Evolutionary conservation across 2,329 filamentous ascomycete genomes (phyloP).

Genomic region (Diaporthe citrichinensis): DNA sequence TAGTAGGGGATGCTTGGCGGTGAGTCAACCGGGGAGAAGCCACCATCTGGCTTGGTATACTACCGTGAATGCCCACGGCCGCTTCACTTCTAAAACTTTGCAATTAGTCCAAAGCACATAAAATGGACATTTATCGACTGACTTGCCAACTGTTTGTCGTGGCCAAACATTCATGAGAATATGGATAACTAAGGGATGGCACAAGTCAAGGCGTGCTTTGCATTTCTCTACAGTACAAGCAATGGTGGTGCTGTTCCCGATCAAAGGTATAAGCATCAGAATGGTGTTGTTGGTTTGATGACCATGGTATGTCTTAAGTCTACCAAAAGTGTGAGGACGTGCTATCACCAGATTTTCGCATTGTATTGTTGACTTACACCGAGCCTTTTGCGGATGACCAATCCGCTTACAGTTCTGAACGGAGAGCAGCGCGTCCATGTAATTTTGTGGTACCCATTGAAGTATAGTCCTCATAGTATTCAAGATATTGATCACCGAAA

Average conservation of each 20-base stretch:
- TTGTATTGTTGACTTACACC: too few relatives aligned
- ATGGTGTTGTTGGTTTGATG: neutral
- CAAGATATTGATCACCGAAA: too few relatives aligned
- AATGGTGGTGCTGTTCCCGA: neutral
- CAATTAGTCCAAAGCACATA: neutral
- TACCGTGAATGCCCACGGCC: neutral
- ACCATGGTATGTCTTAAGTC: neutral
- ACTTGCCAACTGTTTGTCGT: neutral
- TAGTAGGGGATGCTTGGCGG: neutral
- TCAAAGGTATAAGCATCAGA: too few relatives aligned
- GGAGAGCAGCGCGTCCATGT: too few relatives aligned
- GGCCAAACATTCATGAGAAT: neutral
- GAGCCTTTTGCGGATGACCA: too few relatives aligned
- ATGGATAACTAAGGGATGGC: neutral
- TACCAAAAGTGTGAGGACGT: neutral
- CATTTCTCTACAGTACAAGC: neutral
- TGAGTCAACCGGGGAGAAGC: constrained; percentile 33
- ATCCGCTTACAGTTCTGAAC: too few relatives aligned
- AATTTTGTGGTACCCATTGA: too few relatives aligned
- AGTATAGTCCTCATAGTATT: too few relatives aligned
- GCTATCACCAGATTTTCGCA: too few relatives aligned
- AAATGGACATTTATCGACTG: neutral
- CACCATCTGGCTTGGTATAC: neutral
- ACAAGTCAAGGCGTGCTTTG: neutral
- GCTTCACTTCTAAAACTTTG: neutral